These are phyloP conservation scores for Populus ilicifolia DNA, from an alignment of 345 rosid genomes.

Conservation along the genomic window DNA sequence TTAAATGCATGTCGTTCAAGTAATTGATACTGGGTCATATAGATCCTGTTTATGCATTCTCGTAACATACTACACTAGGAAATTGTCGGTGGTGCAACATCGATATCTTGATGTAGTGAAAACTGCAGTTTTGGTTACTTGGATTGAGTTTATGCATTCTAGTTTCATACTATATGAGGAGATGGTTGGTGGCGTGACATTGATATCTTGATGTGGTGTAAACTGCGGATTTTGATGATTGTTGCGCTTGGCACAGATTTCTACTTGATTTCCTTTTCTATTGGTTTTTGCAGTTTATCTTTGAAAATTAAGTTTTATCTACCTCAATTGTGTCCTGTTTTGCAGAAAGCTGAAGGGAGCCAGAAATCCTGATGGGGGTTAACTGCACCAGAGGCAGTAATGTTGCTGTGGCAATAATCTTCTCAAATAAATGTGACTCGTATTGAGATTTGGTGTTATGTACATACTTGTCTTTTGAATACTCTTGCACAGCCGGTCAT, in stretches of 20 bases:
- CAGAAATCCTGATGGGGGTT: not conserved
- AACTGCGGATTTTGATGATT: too few relatives aligned
- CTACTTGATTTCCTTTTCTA: not conserved
- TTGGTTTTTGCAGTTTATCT: not conserved
- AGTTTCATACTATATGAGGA: too few relatives aligned
- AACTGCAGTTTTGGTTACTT: too few relatives aligned
- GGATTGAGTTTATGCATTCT: too few relatives aligned
- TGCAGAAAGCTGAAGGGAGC: slow-evolving; percentile 23
- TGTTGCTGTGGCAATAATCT: not conserved
- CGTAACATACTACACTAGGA: too few relatives aligned
- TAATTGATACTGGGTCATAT: not conserved
- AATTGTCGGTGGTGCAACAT: too few relatives aligned
- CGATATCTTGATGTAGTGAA: too few relatives aligned
- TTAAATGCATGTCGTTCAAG: not conserved
- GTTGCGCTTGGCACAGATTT: not conserved
- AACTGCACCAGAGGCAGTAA: not conserved
- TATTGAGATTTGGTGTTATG: slow-evolving; percentile 5
- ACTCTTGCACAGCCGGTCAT: not conserved
- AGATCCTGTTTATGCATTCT: not conserved
- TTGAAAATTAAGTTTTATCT: not conserved
- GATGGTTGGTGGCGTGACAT: not conserved
- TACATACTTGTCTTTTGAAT: not conserved
- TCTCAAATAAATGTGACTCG: slow-evolving; percentile 18
- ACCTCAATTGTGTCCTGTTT: not conserved
- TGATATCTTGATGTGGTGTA: not conserved